Conservation (phyloP, 1,284 basidiomycete species). For the Sporisorium exsertum region DNA sequence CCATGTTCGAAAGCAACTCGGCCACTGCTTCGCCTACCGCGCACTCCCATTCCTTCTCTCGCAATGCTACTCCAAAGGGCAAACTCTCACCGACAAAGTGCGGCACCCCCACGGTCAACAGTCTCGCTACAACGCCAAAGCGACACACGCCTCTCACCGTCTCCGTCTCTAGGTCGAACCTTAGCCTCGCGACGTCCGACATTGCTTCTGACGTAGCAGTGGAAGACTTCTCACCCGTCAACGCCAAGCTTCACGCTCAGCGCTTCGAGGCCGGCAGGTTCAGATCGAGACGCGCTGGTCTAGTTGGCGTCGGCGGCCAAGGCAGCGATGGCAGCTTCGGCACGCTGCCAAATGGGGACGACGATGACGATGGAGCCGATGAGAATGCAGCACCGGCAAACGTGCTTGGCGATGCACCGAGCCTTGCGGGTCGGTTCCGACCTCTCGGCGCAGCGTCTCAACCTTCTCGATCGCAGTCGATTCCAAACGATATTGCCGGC, state of each 20-base stretch:
- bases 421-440: conserved; percentile 19
- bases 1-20: conserved; percentile 53
- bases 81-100: conserved; percentile 31
- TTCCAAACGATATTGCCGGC: conserved; percentile 13
- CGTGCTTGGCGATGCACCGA: conserved; percentile 12
- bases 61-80: conserved; percentile 19
- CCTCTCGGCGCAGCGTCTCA: conserved; percentile 20
- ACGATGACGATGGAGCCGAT: conserved; percentile 25
- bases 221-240: conserved; percentile 24
- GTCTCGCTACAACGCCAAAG: conserved; percentile 31
- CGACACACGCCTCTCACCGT: conserved; percentile 24
- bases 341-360: conserved; percentile 2
- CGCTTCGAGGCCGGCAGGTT: conserved; percentile 31
- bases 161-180: conserved; percentile 38
- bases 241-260: conserved; percentile 31
- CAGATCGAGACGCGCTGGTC: conserved; percentile 27
- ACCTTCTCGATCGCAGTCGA: conserved; percentile 30
- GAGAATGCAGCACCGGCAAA: conserved; percentile 35
- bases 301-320: conserved; percentile 27
- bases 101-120: conserved; percentile 4
- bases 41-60: conserved; percentile 24
- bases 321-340: conserved; percentile 23
- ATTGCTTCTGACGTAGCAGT: neutral
- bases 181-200: conserved; percentile 20
- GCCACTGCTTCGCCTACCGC: conserved; percentile 35